phyloP scores from a whole-genome alignment of 75 land plant species.

The Chamaecyparis obtusa region DNA sequence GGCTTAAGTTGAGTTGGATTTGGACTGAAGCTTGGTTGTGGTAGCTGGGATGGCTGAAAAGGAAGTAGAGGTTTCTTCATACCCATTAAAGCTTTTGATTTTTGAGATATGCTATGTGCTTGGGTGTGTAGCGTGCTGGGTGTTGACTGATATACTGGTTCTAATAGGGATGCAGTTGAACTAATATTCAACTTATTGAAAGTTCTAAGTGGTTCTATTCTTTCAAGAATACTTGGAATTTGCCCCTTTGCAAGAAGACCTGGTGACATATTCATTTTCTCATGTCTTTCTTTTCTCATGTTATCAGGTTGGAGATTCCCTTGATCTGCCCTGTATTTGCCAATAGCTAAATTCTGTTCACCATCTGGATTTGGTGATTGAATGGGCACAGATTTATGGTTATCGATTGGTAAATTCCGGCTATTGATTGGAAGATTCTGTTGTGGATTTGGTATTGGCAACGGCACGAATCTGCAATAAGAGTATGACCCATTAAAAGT shows the following conservation, averaged over 20 bases:
- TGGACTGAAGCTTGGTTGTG: neutral
- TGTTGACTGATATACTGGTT: conserved; percentile 18
- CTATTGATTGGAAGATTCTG: conserved; percentile 19
- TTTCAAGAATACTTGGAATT: conserved; percentile 56
- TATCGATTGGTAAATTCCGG: neutral
- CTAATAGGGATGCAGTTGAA: neutral
- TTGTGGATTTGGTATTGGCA: conserved; percentile 10
- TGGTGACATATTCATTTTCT: conserved; percentile 11
- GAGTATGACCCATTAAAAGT: neutral
- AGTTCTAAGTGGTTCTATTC: conserved; percentile 36
- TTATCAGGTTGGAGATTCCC: conserved; percentile 11
- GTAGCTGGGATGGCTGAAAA: conserved; percentile 5
- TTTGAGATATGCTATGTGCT: conserved; percentile 7
- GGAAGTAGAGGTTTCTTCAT: conserved; percentile 44
- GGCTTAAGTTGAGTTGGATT: conserved; percentile 44
- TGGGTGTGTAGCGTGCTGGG: conserved; percentile 15
- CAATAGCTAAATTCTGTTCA: conserved; percentile 16
- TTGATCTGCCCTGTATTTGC: conserved; percentile 22
- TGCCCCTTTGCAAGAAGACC: conserved; percentile 32
- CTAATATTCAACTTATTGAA: conserved; percentile 13
- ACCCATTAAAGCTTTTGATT: conserved; percentile 3
- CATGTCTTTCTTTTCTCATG: conserved; percentile 4
- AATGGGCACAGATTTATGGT: neutral
- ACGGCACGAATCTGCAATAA: neutral
- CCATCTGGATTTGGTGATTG: conserved; percentile 5